Evolutionary conservation across 306 rosid species (phyloP).

Genomic region (Phaseolus lunatus): DNA sequence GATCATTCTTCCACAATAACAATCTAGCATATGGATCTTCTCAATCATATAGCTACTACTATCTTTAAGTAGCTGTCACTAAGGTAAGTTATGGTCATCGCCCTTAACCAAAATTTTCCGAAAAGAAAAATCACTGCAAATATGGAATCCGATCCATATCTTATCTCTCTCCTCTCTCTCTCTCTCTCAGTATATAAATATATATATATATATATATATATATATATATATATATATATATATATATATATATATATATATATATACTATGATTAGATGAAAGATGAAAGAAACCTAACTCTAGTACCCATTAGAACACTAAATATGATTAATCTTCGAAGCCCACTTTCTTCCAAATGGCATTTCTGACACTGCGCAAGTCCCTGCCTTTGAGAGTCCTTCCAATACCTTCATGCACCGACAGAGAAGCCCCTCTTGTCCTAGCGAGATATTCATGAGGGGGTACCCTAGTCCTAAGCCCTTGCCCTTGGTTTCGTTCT

Average conservation of each 20-base stretch:
- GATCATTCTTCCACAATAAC: neutral
- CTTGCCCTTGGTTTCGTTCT: neutral
- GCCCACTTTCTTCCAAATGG: constrained; percentile 87
- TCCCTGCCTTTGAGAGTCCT: constrained; percentile 94
- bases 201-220: neutral
- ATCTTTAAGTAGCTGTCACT: constrained; percentile 6
- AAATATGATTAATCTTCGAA: constrained; percentile 64
- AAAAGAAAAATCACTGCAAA: neutral
- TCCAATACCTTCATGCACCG: constrained; percentile 94
- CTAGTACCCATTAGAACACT: neutral
- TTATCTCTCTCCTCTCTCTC: neutral
- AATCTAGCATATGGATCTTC: neutral
- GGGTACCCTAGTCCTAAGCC: constrained; percentile 53
- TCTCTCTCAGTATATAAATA: too few relatives aligned
- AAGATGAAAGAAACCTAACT: neutral
- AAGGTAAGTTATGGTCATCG: neutral
- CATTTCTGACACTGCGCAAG: constrained; percentile 82
- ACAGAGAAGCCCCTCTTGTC: constrained; percentile 78
- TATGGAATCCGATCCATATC: constrained; percentile 27
- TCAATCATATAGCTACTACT: neutral
- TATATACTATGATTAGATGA: constrained; percentile 6
- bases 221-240: neutral
- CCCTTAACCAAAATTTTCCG: constrained; percentile 39
- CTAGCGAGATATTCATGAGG: constrained; percentile 91
- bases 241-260: neutral